Evolutionary conservation across 129 eudicot genomes (phyloP).

Genomic region (Ambrosia trifida): DNA sequence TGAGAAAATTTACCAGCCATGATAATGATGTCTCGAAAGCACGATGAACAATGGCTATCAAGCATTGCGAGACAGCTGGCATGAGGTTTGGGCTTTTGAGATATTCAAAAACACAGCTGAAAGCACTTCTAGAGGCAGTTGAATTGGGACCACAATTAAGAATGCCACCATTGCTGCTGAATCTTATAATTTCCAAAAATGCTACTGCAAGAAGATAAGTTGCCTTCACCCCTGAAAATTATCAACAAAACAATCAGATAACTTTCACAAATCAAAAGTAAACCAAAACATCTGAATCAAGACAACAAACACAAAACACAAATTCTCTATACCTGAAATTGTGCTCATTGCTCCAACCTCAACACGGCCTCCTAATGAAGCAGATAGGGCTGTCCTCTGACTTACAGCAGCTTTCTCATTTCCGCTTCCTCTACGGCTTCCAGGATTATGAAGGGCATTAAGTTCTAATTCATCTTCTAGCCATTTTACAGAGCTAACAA

Average conservation of each 20-base stretch:
- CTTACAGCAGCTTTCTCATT: constrained; percentile 94
- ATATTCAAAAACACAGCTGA: constrained; percentile 96
- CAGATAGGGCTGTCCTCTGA: constrained; percentile 95
- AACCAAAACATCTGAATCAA: constrained; percentile 7
- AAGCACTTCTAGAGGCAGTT: constrained; percentile 87
- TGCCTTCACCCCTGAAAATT: constrained; percentile 82
- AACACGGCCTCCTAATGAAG: constrained; percentile 93
- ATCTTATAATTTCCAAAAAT: constrained; percentile 85
- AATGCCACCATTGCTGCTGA: constrained; percentile 99
- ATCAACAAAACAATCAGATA: constrained; percentile 19
- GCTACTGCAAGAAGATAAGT: constrained; percentile 97
- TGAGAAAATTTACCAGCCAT: constrained; percentile 77
- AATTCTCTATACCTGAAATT: constrained; percentile 66
- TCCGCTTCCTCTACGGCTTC: constrained; percentile 91
- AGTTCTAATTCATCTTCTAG: constrained; percentile 99
- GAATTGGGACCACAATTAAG: constrained; percentile 70
- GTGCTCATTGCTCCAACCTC: constrained; percentile 93
- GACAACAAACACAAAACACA: constrained; percentile 3
- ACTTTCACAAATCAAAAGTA: constrained; percentile 9
- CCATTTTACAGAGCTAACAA: constrained; percentile 99
- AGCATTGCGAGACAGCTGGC: constrained; percentile 96
- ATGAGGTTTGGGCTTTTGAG: constrained; percentile 88
- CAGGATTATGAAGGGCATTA: constrained; percentile 98
- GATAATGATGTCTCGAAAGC: constrained; percentile 78
- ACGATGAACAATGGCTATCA: constrained; percentile 84